Conservation (phyloP, 225 moss, liverwort and hornwort species). For the Antitrichia curtipendula region DNA sequence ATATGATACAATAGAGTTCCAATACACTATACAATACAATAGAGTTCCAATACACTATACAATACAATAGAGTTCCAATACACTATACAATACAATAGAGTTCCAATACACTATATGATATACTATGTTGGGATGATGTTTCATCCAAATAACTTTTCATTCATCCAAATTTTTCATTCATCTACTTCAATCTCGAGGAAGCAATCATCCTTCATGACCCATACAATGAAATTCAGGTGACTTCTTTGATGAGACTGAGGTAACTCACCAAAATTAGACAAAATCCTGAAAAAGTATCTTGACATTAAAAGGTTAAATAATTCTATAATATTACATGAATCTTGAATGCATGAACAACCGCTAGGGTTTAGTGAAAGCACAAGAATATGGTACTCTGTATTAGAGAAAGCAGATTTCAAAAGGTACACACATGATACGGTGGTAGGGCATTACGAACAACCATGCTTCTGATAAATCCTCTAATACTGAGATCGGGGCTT, state of each 20-base stretch:
- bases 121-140: rapidly evolving
- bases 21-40: too few species aligned
- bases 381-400: too few species aligned
- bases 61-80: too few species aligned
- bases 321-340: background rate
- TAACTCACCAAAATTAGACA: background rate
- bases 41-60: too few species aligned
- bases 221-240: background rate
- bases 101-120: too few species aligned
- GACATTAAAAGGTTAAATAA: too few species aligned
- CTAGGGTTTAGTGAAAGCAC: background rate
- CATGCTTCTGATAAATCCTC: too few species aligned
- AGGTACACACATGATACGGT: background rate
- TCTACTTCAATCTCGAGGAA: too few species aligned
- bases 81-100: too few species aligned
- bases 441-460: background rate
- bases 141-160: background rate
- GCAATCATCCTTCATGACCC: background rate
- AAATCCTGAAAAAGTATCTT: background rate
- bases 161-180: background rate
- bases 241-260: background rate
- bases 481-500: background rate
- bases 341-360: too few species aligned
- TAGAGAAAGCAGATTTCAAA: background rate
- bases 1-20: too few species aligned